These are phyloP conservation scores for Tolypocladium pustulatum DNA, from an alignment of 2,329 filamentous ascomycete genomes.

Conservation along the genomic window DNA sequence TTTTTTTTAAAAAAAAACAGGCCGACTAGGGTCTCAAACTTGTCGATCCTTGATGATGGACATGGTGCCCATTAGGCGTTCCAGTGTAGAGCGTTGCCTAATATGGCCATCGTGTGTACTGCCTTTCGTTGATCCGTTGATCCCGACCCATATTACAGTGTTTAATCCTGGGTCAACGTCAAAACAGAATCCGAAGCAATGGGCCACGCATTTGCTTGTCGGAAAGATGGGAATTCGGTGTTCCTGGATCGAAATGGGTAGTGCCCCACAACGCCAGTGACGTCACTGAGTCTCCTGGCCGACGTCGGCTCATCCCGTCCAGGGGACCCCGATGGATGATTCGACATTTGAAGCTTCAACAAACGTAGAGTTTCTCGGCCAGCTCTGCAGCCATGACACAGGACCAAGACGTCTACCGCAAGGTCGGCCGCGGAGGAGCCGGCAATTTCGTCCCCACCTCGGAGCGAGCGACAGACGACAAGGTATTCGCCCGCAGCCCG, in stretches of 20 bases:
- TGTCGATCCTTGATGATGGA: background rate
- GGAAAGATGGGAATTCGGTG: background rate
- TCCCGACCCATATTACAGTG: background rate
- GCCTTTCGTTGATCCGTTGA: background rate
- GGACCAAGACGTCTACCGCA: constrained; percentile 33
- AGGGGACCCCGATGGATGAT: background rate
- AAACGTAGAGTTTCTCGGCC: background rate
- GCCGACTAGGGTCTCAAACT: too few relatives aligned
- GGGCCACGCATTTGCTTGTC: background rate
- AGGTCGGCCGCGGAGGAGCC: constrained; percentile 51
- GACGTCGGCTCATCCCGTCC: background rate
- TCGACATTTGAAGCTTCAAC: background rate
- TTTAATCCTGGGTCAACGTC: background rate
- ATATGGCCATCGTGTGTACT: background rate
- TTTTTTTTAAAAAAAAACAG: too few relatives aligned
- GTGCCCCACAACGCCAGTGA: background rate
- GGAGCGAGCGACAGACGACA: constrained; percentile 7
- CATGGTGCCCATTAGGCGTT: background rate
- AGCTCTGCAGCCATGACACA: constrained; percentile 7
- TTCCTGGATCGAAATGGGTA: background rate
- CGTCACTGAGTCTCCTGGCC: background rate
- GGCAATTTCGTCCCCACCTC: constrained; percentile 50
- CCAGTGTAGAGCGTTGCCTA: background rate
- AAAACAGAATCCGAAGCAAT: background rate
- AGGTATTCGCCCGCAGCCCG: background rate